phyloP scores from a whole-genome alignment of 495 filamentous ascomycete species.

The Schizothecium vesticola region DNA sequence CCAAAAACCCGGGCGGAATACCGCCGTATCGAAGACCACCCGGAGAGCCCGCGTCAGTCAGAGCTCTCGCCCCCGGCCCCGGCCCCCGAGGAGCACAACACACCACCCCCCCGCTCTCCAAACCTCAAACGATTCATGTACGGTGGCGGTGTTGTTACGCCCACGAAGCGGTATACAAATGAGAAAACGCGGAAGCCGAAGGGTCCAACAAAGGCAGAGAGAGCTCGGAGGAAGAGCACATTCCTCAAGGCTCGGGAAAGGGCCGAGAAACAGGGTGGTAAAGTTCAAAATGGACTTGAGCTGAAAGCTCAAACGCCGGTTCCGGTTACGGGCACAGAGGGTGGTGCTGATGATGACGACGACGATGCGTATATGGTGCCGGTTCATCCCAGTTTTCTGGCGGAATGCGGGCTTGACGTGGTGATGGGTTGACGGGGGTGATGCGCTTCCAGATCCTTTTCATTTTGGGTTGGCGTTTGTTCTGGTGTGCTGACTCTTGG shows the following conservation, averaged over 20 bases:
- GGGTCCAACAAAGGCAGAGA: not conserved
- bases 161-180: not conserved
- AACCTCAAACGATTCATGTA: not conserved
- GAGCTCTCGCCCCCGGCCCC: not conserved
- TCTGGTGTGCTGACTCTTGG: not conserved
- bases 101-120: too few species aligned
- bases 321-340: not conserved
- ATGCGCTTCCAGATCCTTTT: not conserved
- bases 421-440: not conserved
- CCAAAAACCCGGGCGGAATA: not conserved
- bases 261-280: not conserved
- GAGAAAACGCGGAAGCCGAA: not conserved
- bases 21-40: not conserved
- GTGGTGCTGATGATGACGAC: not conserved
- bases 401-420: not conserved
- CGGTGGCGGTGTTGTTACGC: not conserved
- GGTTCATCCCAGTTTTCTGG: not conserved
- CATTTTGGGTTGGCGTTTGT: not conserved
- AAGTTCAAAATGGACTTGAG: too few species aligned
- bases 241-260: not conserved
- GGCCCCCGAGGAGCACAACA: not conserved
- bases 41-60: too few species aligned
- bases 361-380: not conserved
- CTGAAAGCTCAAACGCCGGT: too few species aligned
- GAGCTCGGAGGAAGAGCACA: not conserved